Conservation (phyloP, 2,329 filamentous ascomycete species). For the Epichloe bromicola region DNA sequence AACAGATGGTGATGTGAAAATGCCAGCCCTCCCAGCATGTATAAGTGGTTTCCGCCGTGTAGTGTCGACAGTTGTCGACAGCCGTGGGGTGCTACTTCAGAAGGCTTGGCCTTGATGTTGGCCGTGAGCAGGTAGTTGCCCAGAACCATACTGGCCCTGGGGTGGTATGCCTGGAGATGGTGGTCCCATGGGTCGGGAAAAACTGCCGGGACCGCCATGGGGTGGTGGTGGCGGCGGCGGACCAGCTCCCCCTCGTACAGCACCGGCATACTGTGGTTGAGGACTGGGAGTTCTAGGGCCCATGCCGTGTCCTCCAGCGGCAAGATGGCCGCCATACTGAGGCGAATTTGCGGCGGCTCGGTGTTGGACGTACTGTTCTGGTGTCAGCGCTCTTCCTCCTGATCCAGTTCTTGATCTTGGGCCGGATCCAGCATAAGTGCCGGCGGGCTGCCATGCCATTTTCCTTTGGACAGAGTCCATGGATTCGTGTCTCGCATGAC, state of each 20-base stretch:
- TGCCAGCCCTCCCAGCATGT: not conserved
- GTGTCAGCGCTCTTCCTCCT: conserved; percentile 41
- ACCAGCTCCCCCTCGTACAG: conserved; percentile 11
- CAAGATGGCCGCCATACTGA: conserved; percentile 43
- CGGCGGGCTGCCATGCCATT: conserved; percentile 68
- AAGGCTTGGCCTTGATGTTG: conserved; percentile 26
- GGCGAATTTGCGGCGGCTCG: conserved; percentile 47
- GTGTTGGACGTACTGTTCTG: conserved; percentile 76
- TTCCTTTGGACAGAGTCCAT: conserved; percentile 48
- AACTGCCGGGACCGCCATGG: conserved; percentile 15
- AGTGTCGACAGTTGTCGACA: not conserved
- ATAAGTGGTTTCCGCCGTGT: not conserved
- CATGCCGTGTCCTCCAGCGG: conserved; percentile 30
- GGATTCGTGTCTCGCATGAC: conserved; percentile 34
- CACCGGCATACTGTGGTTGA: conserved; percentile 13
- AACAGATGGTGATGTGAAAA: not conserved
- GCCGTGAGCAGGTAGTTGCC: conserved; percentile 11
- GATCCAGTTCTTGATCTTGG: conserved; percentile 10
- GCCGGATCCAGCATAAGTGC: conserved; percentile 33
- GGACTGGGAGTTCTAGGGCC: conserved; percentile 17
- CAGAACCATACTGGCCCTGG: conserved; percentile 18
- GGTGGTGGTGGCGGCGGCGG: conserved; percentile 6
- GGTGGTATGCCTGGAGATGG: conserved; percentile 17
- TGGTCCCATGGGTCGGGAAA: conserved; percentile 20
- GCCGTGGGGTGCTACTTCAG: conserved; percentile 7